phyloP scores from a whole-genome alignment of 2,329 filamentous ascomycete species.

The Pezicula neosporulosa region DNA sequence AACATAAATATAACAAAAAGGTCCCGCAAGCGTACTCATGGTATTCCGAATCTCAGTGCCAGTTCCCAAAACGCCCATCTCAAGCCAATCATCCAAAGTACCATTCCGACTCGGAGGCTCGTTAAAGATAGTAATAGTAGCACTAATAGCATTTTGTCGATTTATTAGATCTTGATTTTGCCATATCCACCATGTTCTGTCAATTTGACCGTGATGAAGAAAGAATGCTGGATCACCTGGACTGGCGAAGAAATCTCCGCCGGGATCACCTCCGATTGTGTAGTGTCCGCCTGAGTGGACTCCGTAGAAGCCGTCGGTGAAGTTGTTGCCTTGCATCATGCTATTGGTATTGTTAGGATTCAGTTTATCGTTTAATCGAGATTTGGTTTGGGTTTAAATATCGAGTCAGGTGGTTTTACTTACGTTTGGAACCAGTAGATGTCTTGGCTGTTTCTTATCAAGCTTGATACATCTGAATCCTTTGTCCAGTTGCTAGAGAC shows the following conservation, averaged over 20 bases:
- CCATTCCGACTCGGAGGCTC: conserved; percentile 37
- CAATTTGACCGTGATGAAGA: conserved; percentile 41
- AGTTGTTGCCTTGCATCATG: conserved; percentile 35
- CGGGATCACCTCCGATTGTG: conserved; percentile 39
- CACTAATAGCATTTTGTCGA: conserved; percentile 24
- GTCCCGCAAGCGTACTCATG: conserved; percentile 38
- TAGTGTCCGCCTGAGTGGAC: conserved; percentile 36
- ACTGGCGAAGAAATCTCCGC: conserved; percentile 37
- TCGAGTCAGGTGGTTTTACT: neutral
- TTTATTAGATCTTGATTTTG: conserved; percentile 40
- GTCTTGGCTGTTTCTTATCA: conserved; percentile 31
- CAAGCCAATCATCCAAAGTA: conserved; percentile 35
- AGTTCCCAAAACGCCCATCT: conserved; percentile 21
- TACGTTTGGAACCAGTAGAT: conserved; percentile 37
- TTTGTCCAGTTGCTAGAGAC: conserved; percentile 34
- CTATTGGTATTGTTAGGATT: conserved; percentile 9
- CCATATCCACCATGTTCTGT: conserved; percentile 46
- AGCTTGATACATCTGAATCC: conserved; percentile 29
- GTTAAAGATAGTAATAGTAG: conserved; percentile 40
- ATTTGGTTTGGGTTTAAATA: conserved; percentile 2
- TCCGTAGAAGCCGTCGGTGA: conserved; percentile 25
- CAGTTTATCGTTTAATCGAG: neutral
- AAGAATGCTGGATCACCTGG: conserved; percentile 42
- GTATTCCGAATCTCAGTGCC: conserved; percentile 30
- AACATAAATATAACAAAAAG: conserved; percentile 42